Percentiles rank a stretch among this genome's conserved stretches.
phyloP scores from a whole-genome alignment of 1,284 basidiomycete species.

The Austroboletus niveus region DNA sequence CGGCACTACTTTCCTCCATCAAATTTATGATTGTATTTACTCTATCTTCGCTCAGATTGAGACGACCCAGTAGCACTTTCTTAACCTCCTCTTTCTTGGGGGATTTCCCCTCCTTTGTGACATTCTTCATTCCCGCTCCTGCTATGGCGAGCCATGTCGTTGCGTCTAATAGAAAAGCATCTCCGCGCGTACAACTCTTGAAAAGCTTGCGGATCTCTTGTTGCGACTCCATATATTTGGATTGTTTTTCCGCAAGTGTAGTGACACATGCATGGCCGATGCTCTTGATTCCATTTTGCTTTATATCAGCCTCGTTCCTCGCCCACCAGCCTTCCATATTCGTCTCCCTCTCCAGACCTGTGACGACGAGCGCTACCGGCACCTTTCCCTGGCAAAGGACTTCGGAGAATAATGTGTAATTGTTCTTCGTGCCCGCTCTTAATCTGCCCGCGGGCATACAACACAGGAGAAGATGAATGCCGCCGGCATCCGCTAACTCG shows the following conservation, averaged over 20 bases:
- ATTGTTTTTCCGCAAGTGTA: not conserved
- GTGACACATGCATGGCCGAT: slow-evolving; percentile 1
- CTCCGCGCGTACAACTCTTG: not conserved
- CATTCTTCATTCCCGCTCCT: not conserved
- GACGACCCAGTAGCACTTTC: not conserved
- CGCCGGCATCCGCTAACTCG: not conserved
- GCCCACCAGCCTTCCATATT: slow-evolving; percentile 8
- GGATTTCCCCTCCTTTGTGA: not conserved
- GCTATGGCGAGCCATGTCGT: not conserved
- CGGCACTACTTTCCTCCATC: not conserved
- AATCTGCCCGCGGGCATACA: not conserved
- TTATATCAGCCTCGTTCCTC: not conserved
- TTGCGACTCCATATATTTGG: slow-evolving; percentile 1
- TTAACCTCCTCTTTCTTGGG: not conserved
- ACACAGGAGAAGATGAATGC: slow-evolving; percentile 7
- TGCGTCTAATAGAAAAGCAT: not conserved
- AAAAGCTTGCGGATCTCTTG: slow-evolving; percentile 2
- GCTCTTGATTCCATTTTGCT: not conserved
- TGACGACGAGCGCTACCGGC: slow-evolving; percentile 4
- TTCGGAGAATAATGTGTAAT: slow-evolving; percentile 2
- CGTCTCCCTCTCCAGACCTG: slow-evolving; percentile 1
- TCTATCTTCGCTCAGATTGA: not conserved
- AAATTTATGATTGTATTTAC: not conserved
- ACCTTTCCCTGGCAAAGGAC: not conserved
- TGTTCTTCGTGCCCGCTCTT: not conserved